Conservation (phyloP, 2,329 filamentous ascomycete species). For the Mollisia scopiformis region DNA sequence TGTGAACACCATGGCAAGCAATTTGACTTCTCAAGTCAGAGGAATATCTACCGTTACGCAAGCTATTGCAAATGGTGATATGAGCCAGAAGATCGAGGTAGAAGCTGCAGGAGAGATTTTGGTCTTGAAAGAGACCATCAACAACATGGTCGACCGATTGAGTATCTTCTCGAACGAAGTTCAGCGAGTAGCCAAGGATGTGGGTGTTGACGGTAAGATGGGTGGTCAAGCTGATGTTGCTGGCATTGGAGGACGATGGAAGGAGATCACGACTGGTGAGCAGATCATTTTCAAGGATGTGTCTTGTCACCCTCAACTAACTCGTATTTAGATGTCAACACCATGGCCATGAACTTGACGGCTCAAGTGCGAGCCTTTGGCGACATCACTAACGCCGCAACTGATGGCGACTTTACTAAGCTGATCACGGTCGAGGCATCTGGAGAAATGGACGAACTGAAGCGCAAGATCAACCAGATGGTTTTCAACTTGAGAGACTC, state of each 20-base stretch:
- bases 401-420: conserved; percentile 96
- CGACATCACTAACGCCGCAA: conserved; percentile 97
- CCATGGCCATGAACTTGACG: conserved; percentile 69
- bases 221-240: conserved; percentile 94
- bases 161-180: conserved; percentile 97
- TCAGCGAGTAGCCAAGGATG: conserved; percentile 92
- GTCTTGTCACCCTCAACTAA: conserved; percentile 3
- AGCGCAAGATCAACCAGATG: conserved; percentile 99
- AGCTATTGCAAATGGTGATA: conserved; percentile 92
- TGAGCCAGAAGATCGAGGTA: conserved; percentile 95
- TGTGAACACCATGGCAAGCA: conserved; percentile 76
- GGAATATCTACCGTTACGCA: conserved; percentile 94
- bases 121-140: conserved; percentile 93
- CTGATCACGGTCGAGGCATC: conserved; percentile 96
- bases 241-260: conserved; percentile 92
- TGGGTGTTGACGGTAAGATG: conserved; percentile 98
- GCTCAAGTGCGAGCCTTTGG: conserved; percentile 97
- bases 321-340: conserved; percentile 35
- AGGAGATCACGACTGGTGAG: conserved; percentile 89
- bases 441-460: conserved; percentile 98
- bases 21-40: conserved; percentile 74
- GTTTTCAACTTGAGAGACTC: conserved; percentile 93
- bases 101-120: conserved; percentile 94
- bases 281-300: background rate
- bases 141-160: conserved; percentile 96